Base-by-base conservation (phyloP, 2,329 filamentous ascomycete genomes). In the Ceratocystis cubensis region DNA sequence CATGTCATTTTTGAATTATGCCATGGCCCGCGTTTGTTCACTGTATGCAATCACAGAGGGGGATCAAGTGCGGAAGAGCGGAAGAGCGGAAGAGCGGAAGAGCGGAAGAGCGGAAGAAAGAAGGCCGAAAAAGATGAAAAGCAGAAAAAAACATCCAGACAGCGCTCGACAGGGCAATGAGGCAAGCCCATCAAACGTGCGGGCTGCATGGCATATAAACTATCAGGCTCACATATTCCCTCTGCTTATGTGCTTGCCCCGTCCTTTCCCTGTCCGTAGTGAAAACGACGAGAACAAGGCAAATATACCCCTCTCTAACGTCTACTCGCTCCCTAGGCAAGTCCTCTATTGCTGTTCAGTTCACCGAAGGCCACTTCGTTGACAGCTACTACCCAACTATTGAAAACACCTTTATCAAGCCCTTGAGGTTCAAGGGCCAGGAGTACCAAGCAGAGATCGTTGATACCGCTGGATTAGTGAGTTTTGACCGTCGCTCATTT, bases 331-430 rank as follows among this genome's bases (percentile, higher is more conserved):
- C 33, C 25, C 25, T 72, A 97, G 94, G 94, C 77, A 99, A 99
- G 82, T 96, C 91, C 25, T 97, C 93, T 65, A 85, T 99, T 70
- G 96, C 94, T 13, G 94, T 97, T 61, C 93, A 93, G 75, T 97
- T 94, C 74, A 93, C 96, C 74, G 94, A 99, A 75, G 91, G 91
- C 69, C 92, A 96, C 78, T 99, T 99, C 75, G 93, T 99, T 74
- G 94, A 99, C 77, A 95, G 89, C 76, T 99, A 99, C 78, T 99
- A 99, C 76, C 94, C 94, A 45, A 99, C 94, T 50, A 97, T 99
- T 73, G 94, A 99, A 77, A 99, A 97, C 76, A 97, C 93, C 1
- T 99, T 99, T 76, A 95, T 88, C 80, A 96, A 96, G 76, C 87
- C 91, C 71, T 96, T 99, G 75, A 88, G 90, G 72, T 88, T 89